A percentile compares a stretch with the other conserved stretches of the same genome.
phyloP scores from a whole-genome alignment of 257 asterid species.

The Marsdenia floribunda region DNA sequence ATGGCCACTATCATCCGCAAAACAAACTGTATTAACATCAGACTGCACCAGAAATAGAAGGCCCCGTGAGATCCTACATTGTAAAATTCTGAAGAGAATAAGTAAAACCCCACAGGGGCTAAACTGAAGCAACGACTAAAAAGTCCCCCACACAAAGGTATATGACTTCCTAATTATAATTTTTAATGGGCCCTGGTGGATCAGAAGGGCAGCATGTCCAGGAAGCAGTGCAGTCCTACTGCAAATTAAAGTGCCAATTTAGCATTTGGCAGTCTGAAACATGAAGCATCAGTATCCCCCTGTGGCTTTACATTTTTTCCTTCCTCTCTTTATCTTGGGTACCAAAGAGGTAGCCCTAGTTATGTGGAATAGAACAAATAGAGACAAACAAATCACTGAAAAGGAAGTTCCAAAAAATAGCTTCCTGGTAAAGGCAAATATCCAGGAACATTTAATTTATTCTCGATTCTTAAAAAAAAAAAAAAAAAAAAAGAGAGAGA shows the following conservation, averaged over 20 bases:
- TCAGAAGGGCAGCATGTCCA: neutral
- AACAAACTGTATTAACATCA: conserved; percentile 87
- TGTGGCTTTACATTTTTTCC: neutral
- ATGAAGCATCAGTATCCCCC: neutral
- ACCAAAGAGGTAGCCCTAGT: neutral
- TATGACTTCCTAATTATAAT: neutral
- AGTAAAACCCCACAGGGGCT: neutral
- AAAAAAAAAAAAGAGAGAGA: neutral
- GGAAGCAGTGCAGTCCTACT: neutral
- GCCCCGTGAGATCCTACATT: neutral
- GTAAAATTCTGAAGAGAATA: neutral
- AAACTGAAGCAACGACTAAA: neutral
- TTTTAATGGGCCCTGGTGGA: neutral
- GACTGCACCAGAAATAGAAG: conserved; percentile 45
- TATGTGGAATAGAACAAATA: neutral
- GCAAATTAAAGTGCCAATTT: neutral
- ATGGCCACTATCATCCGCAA: conserved; percentile 90
- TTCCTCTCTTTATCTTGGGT: neutral
- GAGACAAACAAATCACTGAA: neutral
- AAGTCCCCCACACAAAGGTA: neutral
- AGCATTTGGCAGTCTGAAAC: neutral
- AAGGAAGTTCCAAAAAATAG: neutral
- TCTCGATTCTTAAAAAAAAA: neutral
- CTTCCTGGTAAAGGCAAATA: neutral
- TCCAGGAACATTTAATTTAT: neutral